These are phyloP conservation scores for Aspergillus novoparasiticus DNA, from an alignment of 2,329 filamentous ascomycete species.

Conservation along the genomic window DNA sequence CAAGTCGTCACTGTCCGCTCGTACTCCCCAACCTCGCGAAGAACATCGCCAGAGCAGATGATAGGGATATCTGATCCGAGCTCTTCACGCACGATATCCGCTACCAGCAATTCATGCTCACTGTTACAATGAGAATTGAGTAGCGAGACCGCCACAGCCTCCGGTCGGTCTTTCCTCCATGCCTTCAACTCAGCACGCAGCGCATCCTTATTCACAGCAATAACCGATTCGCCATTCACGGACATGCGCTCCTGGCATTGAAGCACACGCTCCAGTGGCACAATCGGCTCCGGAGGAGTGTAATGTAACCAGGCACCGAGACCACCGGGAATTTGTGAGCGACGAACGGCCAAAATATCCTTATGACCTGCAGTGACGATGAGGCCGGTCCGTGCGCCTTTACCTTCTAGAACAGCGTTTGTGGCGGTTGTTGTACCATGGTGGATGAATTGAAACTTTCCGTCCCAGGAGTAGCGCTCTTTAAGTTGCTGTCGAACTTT, in stretches of 20 bases:
- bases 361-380: slow-evolving; percentile 54
- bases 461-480: slow-evolving; percentile 44
- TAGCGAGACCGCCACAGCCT: slow-evolving; percentile 51
- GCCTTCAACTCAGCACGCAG: slow-evolving; percentile 43
- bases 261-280: slow-evolving; percentile 52
- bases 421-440: slow-evolving; percentile 55
- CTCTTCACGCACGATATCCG: slow-evolving; percentile 44
- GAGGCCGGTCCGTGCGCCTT: slow-evolving; percentile 51
- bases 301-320: slow-evolving; percentile 55
- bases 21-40: slow-evolving; percentile 53
- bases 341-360: slow-evolving; percentile 49
- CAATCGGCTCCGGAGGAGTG: slow-evolving; percentile 50
- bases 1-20: slow-evolving; percentile 53
- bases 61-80: slow-evolving; percentile 48
- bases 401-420: slow-evolving; percentile 54
- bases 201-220: slow-evolving; percentile 42
- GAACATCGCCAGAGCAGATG: slow-evolving; percentile 50
- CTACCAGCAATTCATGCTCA: slow-evolving; percentile 45
- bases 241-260: slow-evolving; percentile 50
- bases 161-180: slow-evolving; percentile 43
- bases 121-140: slow-evolving; percentile 52
- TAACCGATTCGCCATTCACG: slow-evolving; percentile 46
- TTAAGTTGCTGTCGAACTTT: slow-evolving; percentile 46
- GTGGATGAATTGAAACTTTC: slow-evolving; percentile 53
- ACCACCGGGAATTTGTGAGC: slow-evolving; percentile 55